Percentiles rank a stretch among this genome's conserved stretches.
Conservation (phyloP, 352 stramenopile species). For the Globisporangium emineosum region DNA sequence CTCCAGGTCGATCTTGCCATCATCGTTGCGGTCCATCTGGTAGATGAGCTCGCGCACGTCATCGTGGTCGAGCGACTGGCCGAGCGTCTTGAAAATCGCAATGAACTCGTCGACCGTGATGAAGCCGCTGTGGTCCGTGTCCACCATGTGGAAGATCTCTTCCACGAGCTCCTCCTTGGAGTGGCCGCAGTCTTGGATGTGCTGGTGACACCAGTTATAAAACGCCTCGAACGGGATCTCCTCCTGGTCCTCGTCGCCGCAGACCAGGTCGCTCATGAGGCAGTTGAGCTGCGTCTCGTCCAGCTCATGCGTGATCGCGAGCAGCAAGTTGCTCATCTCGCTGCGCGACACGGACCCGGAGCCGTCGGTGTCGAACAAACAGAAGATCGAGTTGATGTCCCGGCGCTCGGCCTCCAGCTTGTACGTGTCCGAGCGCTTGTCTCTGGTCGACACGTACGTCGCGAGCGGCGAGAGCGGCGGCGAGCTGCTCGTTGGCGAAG, state of each 20-base stretch:
- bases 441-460: constrained; percentile 36
- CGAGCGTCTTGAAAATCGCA: constrained; percentile 63
- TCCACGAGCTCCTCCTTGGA: constrained; percentile 60
- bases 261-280: constrained; percentile 56
- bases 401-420: constrained; percentile 58
- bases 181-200: constrained; percentile 51
- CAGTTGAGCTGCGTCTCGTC: constrained; percentile 54
- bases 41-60: constrained; percentile 73
- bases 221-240: constrained; percentile 72
- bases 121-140: constrained; percentile 50
- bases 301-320: constrained; percentile 63
- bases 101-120: constrained; percentile 79
- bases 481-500: constrained; percentile 9
- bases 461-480: constrained; percentile 49
- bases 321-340: constrained; percentile 56
- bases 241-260: constrained; percentile 23
- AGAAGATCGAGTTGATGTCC: constrained; percentile 74
- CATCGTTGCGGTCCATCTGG: constrained; percentile 71
- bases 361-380: constrained; percentile 58
- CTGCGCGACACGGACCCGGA: constrained; percentile 57
- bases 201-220: constrained; percentile 65
- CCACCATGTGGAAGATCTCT: constrained; percentile 75
- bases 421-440: constrained; percentile 56
- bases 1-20: constrained; percentile 72
- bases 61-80: constrained; percentile 67